A percentile compares a stretch with the other conserved stretches of the same genome.
Evolutionary conservation across 2,329 filamentous ascomycete species (phyloP).

Genomic region (Fusarium hainanense): DNA sequence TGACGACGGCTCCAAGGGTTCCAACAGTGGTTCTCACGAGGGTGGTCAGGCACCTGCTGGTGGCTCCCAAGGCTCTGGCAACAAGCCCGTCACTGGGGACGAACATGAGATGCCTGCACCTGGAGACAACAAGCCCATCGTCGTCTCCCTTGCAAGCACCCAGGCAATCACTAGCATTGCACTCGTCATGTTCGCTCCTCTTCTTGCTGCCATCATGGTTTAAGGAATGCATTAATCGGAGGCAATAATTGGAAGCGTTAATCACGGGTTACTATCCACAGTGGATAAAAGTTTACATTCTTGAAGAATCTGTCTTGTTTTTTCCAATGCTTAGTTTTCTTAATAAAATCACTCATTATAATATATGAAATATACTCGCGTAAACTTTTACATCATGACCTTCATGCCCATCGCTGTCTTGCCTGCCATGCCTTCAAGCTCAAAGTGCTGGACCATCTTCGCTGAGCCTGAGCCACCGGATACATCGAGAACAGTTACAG

Average conservation of each 20-base stretch:
- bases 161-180: not conserved
- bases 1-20: not conserved
- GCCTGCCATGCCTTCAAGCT: conserved; percentile 35
- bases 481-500: conserved; percentile 54
- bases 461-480: conserved; percentile 25
- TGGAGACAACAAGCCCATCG: not conserved
- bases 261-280: not conserved
- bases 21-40: not conserved
- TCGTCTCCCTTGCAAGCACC: not conserved
- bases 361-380: not conserved
- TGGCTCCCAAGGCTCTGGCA: not conserved
- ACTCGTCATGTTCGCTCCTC: not conserved
- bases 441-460: conserved; percentile 50
- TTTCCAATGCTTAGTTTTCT: not conserved
- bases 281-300: not conserved
- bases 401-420: conserved; percentile 25
- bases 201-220: not conserved
- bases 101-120: not conserved
- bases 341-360: not conserved
- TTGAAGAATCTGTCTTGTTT: not conserved
- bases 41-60: not conserved
- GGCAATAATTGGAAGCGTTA: not conserved
- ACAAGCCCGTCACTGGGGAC: not conserved
- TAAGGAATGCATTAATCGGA: not conserved
- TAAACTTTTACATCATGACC: not conserved